A percentile compares a stretch with the other conserved stretches of the same genome.
Conservation (phyloP, 164 flowering plant species). For the Magnolia sinica region DNA sequence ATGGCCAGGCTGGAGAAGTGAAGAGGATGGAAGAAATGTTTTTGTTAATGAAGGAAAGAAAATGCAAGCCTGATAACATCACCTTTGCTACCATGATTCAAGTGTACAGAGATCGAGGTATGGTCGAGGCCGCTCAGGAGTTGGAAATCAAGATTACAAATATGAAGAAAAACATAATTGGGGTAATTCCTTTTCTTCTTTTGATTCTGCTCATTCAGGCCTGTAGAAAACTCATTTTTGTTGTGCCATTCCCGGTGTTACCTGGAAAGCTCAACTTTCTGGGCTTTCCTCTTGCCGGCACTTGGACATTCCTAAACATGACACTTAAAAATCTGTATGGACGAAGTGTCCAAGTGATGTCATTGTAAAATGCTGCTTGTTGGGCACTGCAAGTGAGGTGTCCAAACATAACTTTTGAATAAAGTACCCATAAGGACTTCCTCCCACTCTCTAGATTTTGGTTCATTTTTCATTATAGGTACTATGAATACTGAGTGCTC, state of each 20-base stretch:
- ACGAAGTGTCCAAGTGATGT: background rate
- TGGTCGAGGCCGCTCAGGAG: slow-evolving; percentile 42
- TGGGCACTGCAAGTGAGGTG: too few relatives aligned
- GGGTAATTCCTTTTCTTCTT: slow-evolving; percentile 13
- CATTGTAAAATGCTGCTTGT: too few relatives aligned
- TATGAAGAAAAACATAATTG: slow-evolving; percentile 8
- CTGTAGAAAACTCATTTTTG: background rate
- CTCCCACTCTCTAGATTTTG: too few relatives aligned
- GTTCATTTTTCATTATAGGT: too few relatives aligned
- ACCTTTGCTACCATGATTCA: slow-evolving; percentile 75
- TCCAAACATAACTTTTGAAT: too few relatives aligned
- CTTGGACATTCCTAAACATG: background rate
- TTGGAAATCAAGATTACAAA: slow-evolving; percentile 22
- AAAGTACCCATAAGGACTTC: too few relatives aligned
- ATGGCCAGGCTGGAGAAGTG: slow-evolving; percentile 69
- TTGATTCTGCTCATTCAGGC: background rate
- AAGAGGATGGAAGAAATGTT: slow-evolving; percentile 51
- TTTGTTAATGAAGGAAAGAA: slow-evolving; percentile 56
- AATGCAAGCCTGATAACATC: slow-evolving; percentile 57
- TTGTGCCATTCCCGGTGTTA: background rate
- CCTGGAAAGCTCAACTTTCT: background rate
- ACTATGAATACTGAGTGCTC: too few relatives aligned
- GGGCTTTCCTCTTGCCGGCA: background rate
- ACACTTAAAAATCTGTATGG: background rate
- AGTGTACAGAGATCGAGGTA: slow-evolving; percentile 56